Conservation (phyloP, 2,329 filamentous ascomycete genomes). For the Hymenotorrendiella dingleyae region DNA sequence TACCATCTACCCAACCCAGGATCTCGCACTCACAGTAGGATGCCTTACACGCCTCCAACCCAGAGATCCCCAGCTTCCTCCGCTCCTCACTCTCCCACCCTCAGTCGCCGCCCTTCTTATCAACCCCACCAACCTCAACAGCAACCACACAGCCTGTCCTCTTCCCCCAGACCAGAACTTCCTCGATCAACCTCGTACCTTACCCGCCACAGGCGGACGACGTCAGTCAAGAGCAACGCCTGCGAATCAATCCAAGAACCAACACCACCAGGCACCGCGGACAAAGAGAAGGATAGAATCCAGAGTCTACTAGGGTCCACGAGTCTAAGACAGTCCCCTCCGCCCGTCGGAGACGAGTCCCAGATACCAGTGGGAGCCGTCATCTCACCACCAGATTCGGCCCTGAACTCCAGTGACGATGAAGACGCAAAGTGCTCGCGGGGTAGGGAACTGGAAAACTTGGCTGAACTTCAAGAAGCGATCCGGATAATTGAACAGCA, state of each 20-base stretch:
- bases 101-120: slow-evolving; percentile 54
- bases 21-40: slow-evolving; percentile 39
- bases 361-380: slow-evolving; percentile 78
- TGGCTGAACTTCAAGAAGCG: slow-evolving; percentile 67
- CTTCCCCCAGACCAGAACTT: slow-evolving; percentile 42
- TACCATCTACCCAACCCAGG: slow-evolving; percentile 7
- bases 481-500: slow-evolving; percentile 72
- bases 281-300: slow-evolving; percentile 23
- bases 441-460: slow-evolving; percentile 26
- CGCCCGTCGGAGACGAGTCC: slow-evolving; percentile 66
- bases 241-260: slow-evolving; percentile 28
- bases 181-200: slow-evolving; percentile 63
- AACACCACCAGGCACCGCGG: slow-evolving; percentile 23
- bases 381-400: slow-evolving; percentile 86
- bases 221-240: slow-evolving; percentile 36
- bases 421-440: slow-evolving; percentile 47
- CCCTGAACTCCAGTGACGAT: slow-evolving; percentile 76
- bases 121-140: slow-evolving; percentile 33
- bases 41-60: slow-evolving; percentile 85
- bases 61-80: slow-evolving; percentile 58
- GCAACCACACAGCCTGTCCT: slow-evolving; percentile 22
- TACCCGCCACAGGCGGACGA: slow-evolving; percentile 55
- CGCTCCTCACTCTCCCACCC: slow-evolving; percentile 48
- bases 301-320: slow-evolving; percentile 37
- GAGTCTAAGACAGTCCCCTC: slow-evolving; percentile 75